Percentiles rank a stretch among this genome's conserved stretches.
Evolutionary conservation across 352 stramenopile genomes (phyloP).

Genomic region (Globisporangium nunn): DNA sequence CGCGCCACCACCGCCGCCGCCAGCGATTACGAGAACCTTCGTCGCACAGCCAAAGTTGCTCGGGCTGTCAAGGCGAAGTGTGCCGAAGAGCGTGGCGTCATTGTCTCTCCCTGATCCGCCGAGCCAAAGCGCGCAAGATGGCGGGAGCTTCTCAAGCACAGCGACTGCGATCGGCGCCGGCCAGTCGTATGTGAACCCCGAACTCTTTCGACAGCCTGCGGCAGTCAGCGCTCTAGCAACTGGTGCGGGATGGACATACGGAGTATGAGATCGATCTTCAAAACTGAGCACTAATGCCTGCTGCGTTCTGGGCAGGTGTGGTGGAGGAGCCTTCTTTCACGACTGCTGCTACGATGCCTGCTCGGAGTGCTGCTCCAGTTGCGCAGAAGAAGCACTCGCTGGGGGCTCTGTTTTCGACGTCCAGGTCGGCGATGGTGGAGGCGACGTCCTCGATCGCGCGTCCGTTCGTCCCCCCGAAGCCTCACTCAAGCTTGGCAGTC

Average conservation of each 20-base stretch:
- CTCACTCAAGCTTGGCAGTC: background rate
- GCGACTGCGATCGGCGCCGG: constrained; percentile 59
- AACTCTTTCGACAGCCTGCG: constrained; percentile 34
- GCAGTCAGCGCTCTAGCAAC: constrained; percentile 4
- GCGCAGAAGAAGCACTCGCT: constrained; percentile 37
- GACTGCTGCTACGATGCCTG: background rate
- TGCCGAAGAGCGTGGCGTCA: constrained; percentile 10
- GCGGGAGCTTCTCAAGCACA: background rate
- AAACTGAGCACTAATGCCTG: background rate
- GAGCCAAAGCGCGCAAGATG: background rate
- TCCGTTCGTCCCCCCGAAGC: constrained; percentile 41
- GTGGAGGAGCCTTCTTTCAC: background rate
- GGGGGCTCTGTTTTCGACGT: constrained; percentile 43
- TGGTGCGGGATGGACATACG: constrained; percentile 11
- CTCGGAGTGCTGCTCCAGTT: background rate
- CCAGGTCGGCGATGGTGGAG: constrained; percentile 50
- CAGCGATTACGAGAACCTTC: constrained; percentile 14
- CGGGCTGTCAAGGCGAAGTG: constrained; percentile 24
- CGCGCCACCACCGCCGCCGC: constrained; percentile 10
- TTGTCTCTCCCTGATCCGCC: constrained; percentile 1
- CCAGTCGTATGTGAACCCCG: constrained; percentile 75
- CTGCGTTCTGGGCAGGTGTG: background rate
- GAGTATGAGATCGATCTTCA: background rate
- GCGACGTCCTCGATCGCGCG: constrained; percentile 61
- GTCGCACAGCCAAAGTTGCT: constrained; percentile 26